Evolutionary conservation across 768 basidiomycete genomes (phyloP).

Genomic region (Lactarius tabidus): DNA sequence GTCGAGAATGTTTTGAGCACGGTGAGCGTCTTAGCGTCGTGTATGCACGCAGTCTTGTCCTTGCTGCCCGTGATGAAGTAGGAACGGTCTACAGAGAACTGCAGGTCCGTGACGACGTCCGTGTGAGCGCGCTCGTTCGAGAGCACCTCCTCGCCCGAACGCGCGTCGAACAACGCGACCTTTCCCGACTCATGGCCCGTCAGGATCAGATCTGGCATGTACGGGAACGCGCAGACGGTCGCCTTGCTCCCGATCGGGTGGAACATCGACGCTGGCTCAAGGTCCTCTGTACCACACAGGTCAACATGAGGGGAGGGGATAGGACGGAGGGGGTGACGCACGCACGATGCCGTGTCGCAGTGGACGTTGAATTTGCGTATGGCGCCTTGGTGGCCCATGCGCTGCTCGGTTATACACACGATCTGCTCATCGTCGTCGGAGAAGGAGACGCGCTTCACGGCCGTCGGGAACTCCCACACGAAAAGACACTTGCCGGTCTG

Average conservation of each 20-base stretch:
- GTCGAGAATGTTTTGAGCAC: constrained; percentile 92
- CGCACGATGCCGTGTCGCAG: constrained; percentile 75
- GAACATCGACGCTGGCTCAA: constrained; percentile 74
- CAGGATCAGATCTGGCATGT: constrained; percentile 70
- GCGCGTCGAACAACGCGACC: constrained; percentile 85
- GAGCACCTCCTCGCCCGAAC: constrained; percentile 76
- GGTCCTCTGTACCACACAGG: constrained; percentile 50
- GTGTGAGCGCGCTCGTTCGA: constrained; percentile 85
- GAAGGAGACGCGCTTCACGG: constrained; percentile 93
- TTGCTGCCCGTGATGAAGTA: constrained; percentile 97
- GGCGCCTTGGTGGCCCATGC: constrained; percentile 89
- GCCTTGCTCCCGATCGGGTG: constrained; percentile 91
- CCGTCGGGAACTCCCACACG: constrained; percentile 97
- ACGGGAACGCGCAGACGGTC: no score
- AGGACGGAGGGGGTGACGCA: constrained; percentile 41
- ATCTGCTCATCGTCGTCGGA: constrained; percentile 86
- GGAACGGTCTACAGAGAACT: constrained; percentile 82
- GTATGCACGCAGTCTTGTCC: constrained; percentile 93
- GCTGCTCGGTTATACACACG: constrained; percentile 98
- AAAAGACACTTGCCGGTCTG: constrained; percentile 87
- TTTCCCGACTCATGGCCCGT: constrained; percentile 98
- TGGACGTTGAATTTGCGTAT: constrained; percentile 89
- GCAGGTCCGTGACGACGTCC: no score
- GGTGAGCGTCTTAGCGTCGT: constrained; percentile 82
- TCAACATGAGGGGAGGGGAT: neutral